Evolutionary conservation across 257 asterid genomes (phyloP), one percentile per base, ranked within the genome.

Genomic region (Osmanthus fragrans): DNA sequence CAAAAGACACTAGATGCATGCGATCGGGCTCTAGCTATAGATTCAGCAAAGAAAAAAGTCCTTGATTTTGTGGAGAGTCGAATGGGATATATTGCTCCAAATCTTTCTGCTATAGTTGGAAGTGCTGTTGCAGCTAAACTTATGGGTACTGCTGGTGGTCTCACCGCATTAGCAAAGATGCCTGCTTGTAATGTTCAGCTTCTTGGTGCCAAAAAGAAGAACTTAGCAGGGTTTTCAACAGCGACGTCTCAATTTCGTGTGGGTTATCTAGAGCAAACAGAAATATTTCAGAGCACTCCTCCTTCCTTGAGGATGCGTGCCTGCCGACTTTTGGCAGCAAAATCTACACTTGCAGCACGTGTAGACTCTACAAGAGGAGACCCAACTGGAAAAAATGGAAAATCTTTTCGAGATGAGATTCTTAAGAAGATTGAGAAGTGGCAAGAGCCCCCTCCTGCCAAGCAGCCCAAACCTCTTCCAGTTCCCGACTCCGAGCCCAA

Each of bases 401-500:
- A 96, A 85, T 76, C 81, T 71, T 83, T 92, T 13, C 87, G 96
- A 27, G 93, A 88, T 16, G 96, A 88, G 80, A 87, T 95, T 76
- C 92, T 82, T 37, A 93, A 93, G 73, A 95, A 95, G 91, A 95
- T 95, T 69, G 99, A 91, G 88, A 95, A 95, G 80, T 95, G 99
- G 97, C 98, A 95, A 78, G 99, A 95, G 86, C 97, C 97, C 30
- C 99, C 98, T 74, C 98, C 97, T 69, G 98, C 98, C 19, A 93
- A 93, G 86, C 96, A 89, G 84, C 97, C 98, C 82, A 95, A 89
- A 83, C 99, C 99, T 58, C 98, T 95, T 71, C 97, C 98, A 0
- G 99, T 93, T 80, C 99, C 98, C 75, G 99, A 95, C 81, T 95
- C 99, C 0, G 98, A 93, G 88, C 98, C 99, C 32, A 95, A 90